Conservation (phyloP, 305 asterid genomes). For the Fraxinus nigra region DNA sequence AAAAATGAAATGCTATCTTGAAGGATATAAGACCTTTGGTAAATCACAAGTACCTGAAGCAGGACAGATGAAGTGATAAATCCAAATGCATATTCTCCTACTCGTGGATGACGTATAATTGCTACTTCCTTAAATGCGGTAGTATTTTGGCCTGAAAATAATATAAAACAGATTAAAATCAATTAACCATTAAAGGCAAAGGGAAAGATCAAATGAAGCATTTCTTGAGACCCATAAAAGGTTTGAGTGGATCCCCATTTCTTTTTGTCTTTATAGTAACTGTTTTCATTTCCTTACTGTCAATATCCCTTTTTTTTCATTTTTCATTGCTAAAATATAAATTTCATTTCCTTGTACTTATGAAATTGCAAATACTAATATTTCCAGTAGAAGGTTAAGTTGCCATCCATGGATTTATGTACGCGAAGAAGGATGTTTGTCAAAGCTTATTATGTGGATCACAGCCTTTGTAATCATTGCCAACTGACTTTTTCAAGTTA, state of each 20-base stretch:
- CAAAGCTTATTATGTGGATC: background rate
- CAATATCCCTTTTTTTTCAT: background rate
- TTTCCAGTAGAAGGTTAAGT: background rate
- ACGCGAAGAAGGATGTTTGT: background rate
- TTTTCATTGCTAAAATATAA: background rate
- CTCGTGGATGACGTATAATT: constrained; percentile 86
- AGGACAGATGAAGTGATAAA: constrained; percentile 85
- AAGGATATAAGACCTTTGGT: background rate
- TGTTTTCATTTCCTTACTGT: background rate
- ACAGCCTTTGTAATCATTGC: background rate
- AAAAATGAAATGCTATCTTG: background rate
- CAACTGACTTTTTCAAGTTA: background rate
- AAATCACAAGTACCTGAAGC: constrained; percentile 62
- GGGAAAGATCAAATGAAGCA: background rate
- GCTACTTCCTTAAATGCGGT: constrained; percentile 96
- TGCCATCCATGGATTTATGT: background rate
- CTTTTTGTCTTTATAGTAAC: background rate
- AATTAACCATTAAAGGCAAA: background rate
- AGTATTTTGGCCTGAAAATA: constrained; percentile 67
- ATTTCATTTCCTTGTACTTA: background rate
- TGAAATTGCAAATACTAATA: background rate
- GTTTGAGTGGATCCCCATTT: background rate
- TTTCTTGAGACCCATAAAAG: constrained; percentile 4
- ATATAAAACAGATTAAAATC: constrained; percentile 19
- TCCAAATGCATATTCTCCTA: constrained; percentile 96